A percentile compares a stretch with the other conserved stretches of the same genome.
Conservation (phyloP, 495 filamentous ascomycete genomes). For the Collariella sp. region DNA sequence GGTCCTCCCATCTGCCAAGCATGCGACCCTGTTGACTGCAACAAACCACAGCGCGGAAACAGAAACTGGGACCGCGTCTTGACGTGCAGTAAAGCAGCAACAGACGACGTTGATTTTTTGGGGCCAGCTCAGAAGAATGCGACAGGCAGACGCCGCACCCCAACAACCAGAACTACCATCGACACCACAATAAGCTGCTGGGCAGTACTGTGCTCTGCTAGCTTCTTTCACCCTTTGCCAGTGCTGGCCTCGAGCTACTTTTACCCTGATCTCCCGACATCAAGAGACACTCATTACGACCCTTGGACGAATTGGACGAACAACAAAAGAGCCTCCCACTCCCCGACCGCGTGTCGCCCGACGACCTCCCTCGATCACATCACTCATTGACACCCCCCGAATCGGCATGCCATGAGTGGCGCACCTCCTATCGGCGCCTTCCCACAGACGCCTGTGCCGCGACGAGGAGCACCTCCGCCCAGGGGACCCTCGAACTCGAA, state of each 20-base stretch:
- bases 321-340: too few relatives aligned
- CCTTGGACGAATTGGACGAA: too few relatives aligned
- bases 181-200: slow-evolving; percentile 2
- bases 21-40: neutral
- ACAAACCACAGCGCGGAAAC: slow-evolving; percentile 11
- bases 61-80: slow-evolving; percentile 19
- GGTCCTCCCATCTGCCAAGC: too few relatives aligned
- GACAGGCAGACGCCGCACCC: slow-evolving; percentile 6
- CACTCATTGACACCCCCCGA: slow-evolving; percentile 11
- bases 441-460: slow-evolving; percentile 33
- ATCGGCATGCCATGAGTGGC: slow-evolving; percentile 42
- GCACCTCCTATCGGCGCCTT: slow-evolving; percentile 35
- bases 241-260: too few relatives aligned
- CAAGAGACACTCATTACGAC: too few relatives aligned
- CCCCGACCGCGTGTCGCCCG: too few relatives aligned
- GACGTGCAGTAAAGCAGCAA: slow-evolving; percentile 12
- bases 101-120: slow-evolving; percentile 6
- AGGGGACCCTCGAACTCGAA: slow-evolving; percentile 2
- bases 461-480: slow-evolving; percentile 12
- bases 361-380: neutral
- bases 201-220: neutral
- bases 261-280: too few relatives aligned
- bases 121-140: slow-evolving; percentile 15
- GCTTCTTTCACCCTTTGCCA: neutral
- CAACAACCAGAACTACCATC: slow-evolving; percentile 9